Base-by-base conservation (phyloP, 202 grass and related monocot species). In the Panicum virgatum region DNA sequence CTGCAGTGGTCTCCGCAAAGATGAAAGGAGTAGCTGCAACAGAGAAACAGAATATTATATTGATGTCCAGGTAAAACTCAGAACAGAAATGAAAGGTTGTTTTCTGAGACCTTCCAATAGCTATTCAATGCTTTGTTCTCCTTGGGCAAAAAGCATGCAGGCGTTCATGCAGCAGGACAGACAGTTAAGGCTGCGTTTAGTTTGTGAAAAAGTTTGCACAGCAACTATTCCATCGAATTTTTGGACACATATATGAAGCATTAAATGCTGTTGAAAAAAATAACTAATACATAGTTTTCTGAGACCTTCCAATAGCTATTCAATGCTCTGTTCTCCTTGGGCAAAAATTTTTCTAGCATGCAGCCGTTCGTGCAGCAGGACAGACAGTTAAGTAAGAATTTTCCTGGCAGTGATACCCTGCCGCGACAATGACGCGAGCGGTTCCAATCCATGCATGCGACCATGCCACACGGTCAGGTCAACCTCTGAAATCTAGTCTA, bases 401-500 rank as follows among this genome's bases (percentile, higher is more conserved):
- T 50, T 64, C 42, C 59, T 32, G 14, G 58, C 18, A 65, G 11
- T 37, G 30, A n/a, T n/a, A n/a, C 67, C 30, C 67, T 71, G 61
- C 12, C 0, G n/a, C 22, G 34, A 39, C 45, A 36, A 19, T 27
- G 38, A 45, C 73, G 42, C 56, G 9, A 77, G 30, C n/a, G 25
- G 8, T 22, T 23, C 69, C 19, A 36, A 0, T 45, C 38, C 32
- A 27, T 12, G n/a, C n/a, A n/a, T n/a, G n/a, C n/a, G n/a, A n/a
- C 19, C 38, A 36, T 58, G 34, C 75, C 7, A 34, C 9, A 9
- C n/a, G n/a, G 46, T 72, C 46, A 60, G 46, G 77, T 86, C 77
- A 80, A 80, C 71, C 37, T 0, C 6, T 38, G 42, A 20, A 34
- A 25, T 12, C 32, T 43, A 30, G 12, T 61, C 22, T 42, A 70